Evolutionary conservation across 1,139 yeast species (phyloP).

Genomic region (Suhomyces chickasaworum): DNA sequence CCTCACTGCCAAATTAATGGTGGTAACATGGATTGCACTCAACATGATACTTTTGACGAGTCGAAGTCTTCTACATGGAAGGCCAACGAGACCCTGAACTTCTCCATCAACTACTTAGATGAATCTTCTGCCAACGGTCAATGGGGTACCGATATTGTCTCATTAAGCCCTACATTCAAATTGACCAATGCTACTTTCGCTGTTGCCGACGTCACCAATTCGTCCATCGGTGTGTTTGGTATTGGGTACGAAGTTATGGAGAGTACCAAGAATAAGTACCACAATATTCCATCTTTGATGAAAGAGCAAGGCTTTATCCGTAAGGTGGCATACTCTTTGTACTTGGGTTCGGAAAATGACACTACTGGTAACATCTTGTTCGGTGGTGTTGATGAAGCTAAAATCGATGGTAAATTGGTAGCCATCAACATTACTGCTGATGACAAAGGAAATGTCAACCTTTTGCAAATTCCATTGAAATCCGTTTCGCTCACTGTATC

Average conservation of each 20-base stretch:
- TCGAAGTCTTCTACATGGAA: slow-evolving; percentile 11
- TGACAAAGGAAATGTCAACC: slow-evolving; percentile 20
- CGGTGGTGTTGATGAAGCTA: slow-evolving; percentile 25
- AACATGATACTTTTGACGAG: slow-evolving; percentile 16
- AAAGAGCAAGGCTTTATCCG: slow-evolving; percentile 23
- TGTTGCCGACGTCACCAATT: slow-evolving; percentile 21
- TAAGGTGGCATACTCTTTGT: slow-evolving; percentile 26
- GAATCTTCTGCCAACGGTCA: slow-evolving; percentile 19
- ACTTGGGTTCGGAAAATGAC: slow-evolving; percentile 17
- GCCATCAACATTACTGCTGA: slow-evolving; percentile 21
- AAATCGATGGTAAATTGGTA: slow-evolving; percentile 22
- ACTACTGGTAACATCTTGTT: slow-evolving; percentile 21
- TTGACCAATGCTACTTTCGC: slow-evolving; percentile 28
- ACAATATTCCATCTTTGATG: slow-evolving; percentile 25
- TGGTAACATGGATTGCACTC: slow-evolving; percentile 3
- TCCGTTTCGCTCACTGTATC: slow-evolving; percentile 15
- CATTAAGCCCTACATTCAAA: slow-evolving; percentile 13
- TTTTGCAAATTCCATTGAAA: slow-evolving; percentile 28
- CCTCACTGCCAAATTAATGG: slow-evolving; percentile 1
- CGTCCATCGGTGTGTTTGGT: slow-evolving; percentile 24
- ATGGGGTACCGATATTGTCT: slow-evolving; percentile 21
- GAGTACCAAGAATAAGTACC: slow-evolving; percentile 15
- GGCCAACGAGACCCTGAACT: slow-evolving; percentile 20
- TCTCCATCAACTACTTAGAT: slow-evolving; percentile 22
- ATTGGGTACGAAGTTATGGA: slow-evolving; percentile 5